Evolutionary conservation across 331 rosid species (phyloP).

Genomic region (Pyrus hybrid): DNA sequence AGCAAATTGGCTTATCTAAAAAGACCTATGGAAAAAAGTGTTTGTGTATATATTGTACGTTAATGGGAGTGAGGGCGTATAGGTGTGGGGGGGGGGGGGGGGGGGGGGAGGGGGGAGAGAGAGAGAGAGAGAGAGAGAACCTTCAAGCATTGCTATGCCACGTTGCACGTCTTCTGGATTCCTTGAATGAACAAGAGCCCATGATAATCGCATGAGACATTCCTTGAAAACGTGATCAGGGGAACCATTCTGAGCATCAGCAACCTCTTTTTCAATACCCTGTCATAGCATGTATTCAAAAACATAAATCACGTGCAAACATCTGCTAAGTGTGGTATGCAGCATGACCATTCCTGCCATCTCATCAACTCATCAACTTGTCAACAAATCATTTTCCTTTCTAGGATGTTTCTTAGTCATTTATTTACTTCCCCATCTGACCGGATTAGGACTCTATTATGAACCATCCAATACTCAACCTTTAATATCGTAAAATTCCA

Average conservation of each 20-base stretch:
- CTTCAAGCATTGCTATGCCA: conserved; percentile 95
- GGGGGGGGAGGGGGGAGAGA: too few species aligned
- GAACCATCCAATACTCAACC: not conserved
- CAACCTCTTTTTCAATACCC: conserved; percentile 91
- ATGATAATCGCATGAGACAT: conserved; percentile 68
- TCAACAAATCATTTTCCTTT: not conserved
- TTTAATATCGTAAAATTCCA: not conserved
- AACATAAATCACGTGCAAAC: not conserved
- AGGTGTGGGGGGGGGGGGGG: not conserved
- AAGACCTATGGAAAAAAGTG: not conserved
- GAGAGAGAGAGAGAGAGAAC: too few species aligned
- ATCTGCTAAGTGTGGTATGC: not conserved
- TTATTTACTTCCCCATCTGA: not conserved
- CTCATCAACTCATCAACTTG: not conserved
- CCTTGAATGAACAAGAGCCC: conserved; percentile 95
- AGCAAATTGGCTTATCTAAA: not conserved
- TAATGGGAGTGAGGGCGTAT: not conserved
- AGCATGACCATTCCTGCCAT: not conserved
- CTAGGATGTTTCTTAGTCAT: not conserved
- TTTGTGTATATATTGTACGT: not conserved
- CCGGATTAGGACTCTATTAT: not conserved
- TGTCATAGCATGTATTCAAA: conserved; percentile 19
- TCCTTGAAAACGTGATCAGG: conserved; percentile 51
- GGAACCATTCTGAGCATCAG: conserved; percentile 53
- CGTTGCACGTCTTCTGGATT: conserved; percentile 72